Evolutionary conservation across 129 eudicot species (phyloP), one percentile per base, ranked within the genome.

Genomic region (Flaveria trinervia): DNA sequence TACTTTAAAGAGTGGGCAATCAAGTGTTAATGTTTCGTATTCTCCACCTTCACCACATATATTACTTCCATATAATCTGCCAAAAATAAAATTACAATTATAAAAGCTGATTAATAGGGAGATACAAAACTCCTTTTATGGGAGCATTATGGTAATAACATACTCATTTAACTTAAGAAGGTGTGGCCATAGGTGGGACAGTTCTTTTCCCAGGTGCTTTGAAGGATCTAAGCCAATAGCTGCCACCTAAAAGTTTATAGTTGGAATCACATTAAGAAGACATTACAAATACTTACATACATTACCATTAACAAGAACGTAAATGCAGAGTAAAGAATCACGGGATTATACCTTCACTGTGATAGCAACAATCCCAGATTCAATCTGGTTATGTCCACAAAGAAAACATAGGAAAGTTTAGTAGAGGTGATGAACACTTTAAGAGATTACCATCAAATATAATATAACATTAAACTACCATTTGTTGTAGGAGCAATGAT

Each of bases 41-140:
- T 93, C 98, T 65, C 98, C 98, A 72, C 98, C 98, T 90, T 93
- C 98, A 83, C 98, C 98, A 83, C 98, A 93, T 73, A 93, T 89
- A 77, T 93, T 93, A 59, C 86, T 82, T 78, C 97, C 93, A 90
- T 90, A 93, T 78, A 93, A 82, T 85, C 98, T 93, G 90, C 72
- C 68, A 86, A 70, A 36, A 55, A 10, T 81, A 49, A 73, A 57
- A 17, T 17, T 44, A 22, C 7, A 65, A 14, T 67, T 72, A 3
- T 20, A 65, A 13, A 77, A 22, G 20, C 39, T 70, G 36, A 20
- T 56, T 71, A 18, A 77, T 65, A 23, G 50, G 66, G 48, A 33
- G 77, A 70, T 16, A 49, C 9, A 9, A 74, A 66, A 45, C 70
- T 71, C 54, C 1, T 45, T 66, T 39, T 39, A 66, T 18, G 3